Conservation (phyloP, 1,284 basidiomycete genomes). For the Phaffia rhodozyma region DNA sequence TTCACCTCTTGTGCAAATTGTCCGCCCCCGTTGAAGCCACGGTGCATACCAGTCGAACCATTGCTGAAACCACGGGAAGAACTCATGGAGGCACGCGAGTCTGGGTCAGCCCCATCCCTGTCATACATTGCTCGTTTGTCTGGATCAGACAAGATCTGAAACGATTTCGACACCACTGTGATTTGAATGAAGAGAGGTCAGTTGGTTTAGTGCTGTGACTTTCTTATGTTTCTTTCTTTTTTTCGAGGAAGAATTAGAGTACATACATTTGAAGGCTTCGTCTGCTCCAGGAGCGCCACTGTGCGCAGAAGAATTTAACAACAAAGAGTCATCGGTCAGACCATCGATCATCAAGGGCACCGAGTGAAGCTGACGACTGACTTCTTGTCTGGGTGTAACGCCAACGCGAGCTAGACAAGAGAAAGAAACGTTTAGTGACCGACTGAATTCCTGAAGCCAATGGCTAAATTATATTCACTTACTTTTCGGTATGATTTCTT, state of each 20-base stretch:
- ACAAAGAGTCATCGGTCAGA: constrained; percentile 13
- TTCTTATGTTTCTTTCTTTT: neutral
- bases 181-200: neutral
- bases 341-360: too few relatives aligned
- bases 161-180: constrained; percentile 93
- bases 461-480: neutral
- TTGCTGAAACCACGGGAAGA: constrained; percentile 33
- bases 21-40: constrained; percentile 35
- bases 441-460: neutral
- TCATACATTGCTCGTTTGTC: constrained; percentile 88
- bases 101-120: constrained; percentile 72
- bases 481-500: constrained; percentile 98
- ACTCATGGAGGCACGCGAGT: constrained; percentile 54
- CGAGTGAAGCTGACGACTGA: constrained; percentile 1
- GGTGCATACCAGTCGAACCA: constrained; percentile 35
- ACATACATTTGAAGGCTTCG: constrained; percentile 92
- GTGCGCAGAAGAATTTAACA: neutral
- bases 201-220: constrained; percentile 4
- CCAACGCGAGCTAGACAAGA: constrained; percentile 62
- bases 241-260: neutral
- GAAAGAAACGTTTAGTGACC: neutral
- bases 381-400: constrained; percentile 94
- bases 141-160: constrained; percentile 84
- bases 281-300: constrained; percentile 88
- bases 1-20: constrained; percentile 52